Evolutionary conservation across 2,329 filamentous ascomycete genomes (phyloP).

Genomic region (Beauveria bassiana): DNA sequence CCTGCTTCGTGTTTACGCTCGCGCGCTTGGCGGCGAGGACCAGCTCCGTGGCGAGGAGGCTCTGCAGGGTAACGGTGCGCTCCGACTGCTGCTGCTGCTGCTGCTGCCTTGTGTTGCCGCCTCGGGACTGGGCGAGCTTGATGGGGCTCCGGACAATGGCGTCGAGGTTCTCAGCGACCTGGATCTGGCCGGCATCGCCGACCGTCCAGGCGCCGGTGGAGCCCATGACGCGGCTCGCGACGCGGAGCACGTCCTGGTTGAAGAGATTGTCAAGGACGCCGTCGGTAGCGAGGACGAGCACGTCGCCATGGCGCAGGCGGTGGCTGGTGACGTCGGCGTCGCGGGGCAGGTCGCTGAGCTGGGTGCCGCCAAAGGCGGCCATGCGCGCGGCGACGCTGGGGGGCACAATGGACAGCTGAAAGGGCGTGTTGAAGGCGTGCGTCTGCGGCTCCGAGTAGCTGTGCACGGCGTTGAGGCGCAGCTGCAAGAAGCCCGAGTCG

Average conservation of each 20-base stretch:
- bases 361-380: conserved; percentile 72
- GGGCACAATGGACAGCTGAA: conserved; percentile 84
- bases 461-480: conserved; percentile 79
- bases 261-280: conserved; percentile 95
- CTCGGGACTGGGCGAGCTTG: conserved; percentile 14
- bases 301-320: conserved; percentile 77
- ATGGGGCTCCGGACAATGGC: conserved; percentile 24
- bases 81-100: conserved; percentile 16
- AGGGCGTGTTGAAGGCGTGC: conserved; percentile 96
- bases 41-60: conserved; percentile 69
- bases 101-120: conserved; percentile 13
- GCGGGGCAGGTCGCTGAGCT: conserved; percentile 73
- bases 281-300: conserved; percentile 89
- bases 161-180: conserved; percentile 54
- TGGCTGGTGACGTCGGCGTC: conserved; percentile 77
- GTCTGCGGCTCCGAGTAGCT: conserved; percentile 80
- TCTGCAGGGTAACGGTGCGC: conserved; percentile 56
- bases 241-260: conserved; percentile 76
- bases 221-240: conserved; percentile 72
- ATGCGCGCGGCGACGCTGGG: conserved; percentile 71
- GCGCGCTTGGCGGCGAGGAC: conserved; percentile 76
- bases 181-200: conserved; percentile 50
- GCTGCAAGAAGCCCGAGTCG: conserved; percentile 86
- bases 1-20: conserved; percentile 70
- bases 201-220: conserved; percentile 65